Percentiles rank a stretch among this genome's conserved stretches.
phyloP scores from a whole-genome alignment of 176 grass and related monocot species.

The Eragrostis nindensis region DNA sequence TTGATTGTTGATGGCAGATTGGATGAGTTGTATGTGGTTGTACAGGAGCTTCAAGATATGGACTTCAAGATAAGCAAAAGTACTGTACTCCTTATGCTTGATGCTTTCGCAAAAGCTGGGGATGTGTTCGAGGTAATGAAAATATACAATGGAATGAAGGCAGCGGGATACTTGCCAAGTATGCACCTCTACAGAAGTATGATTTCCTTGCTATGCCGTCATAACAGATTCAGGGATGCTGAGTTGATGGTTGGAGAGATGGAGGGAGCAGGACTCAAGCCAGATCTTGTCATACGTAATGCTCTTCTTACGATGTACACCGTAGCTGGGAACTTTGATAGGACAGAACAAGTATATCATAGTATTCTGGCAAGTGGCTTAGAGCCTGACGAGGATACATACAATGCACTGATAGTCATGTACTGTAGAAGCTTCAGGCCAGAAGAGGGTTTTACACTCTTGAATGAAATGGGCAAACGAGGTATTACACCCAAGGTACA shows the following conservation, averaged over 20 bases:
- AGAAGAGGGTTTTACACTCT: conserved; percentile 80
- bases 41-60: conserved; percentile 91
- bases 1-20: conserved; percentile 86
- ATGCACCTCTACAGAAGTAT: conserved; percentile 86
- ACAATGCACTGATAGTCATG: conserved; percentile 88
- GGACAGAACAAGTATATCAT: conserved; percentile 71
- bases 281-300: conserved; percentile 72
- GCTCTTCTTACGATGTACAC: conserved; percentile 87
- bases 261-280: conserved; percentile 73
- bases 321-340: conserved; percentile 66
- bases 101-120: conserved; percentile 78
- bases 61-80: conserved; percentile 95
- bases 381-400: conserved; percentile 86
- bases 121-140: conserved; percentile 96
- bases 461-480: conserved; percentile 81
- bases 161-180: conserved; percentile 83
- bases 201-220: conserved; percentile 71
- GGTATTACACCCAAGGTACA: conserved; percentile 72
- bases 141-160: conserved; percentile 99
- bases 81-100: conserved; percentile 84
- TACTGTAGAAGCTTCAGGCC: conserved; percentile 81
- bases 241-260: conserved; percentile 89
- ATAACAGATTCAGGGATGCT: conserved; percentile 73
- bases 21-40: conserved; percentile 84
- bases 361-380: conserved; percentile 66